phyloP scores from a whole-genome alignment of 2,329 filamentous ascomycete genomes.

The Aspergillus fischeri region DNA sequence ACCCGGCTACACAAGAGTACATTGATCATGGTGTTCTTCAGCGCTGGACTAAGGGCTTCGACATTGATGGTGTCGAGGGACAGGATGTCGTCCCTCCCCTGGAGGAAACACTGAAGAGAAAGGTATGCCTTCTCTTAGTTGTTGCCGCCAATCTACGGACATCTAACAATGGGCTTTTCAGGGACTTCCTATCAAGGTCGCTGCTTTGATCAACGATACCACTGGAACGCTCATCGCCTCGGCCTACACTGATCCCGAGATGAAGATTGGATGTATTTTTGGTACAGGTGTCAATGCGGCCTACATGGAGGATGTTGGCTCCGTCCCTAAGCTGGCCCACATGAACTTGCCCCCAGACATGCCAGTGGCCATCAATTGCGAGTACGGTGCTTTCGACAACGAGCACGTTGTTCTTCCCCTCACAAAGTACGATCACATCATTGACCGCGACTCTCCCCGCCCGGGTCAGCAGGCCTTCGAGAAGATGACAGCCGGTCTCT shows the following conservation, averaged over 20 bases:
- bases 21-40: slow-evolving; percentile 90
- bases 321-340: slow-evolving; percentile 88
- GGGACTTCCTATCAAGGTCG: slow-evolving; percentile 87
- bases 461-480: slow-evolving; percentile 94
- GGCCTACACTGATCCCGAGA: slow-evolving; percentile 87
- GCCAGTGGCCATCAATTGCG: slow-evolving; percentile 94
- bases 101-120: slow-evolving; percentile 68
- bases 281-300: slow-evolving; percentile 97
- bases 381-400: slow-evolving; percentile 96
- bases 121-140: slow-evolving; percentile 45
- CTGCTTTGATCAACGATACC: slow-evolving; percentile 94
- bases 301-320: slow-evolving; percentile 91
- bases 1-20: slow-evolving; percentile 87
- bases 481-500: slow-evolving; percentile 95
- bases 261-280: slow-evolving; percentile 97
- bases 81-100: slow-evolving; percentile 86
- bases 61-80: slow-evolving; percentile 87
- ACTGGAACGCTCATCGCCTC: slow-evolving; percentile 96
- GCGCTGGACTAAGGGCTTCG: slow-evolving; percentile 96
- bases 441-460: slow-evolving; percentile 87
- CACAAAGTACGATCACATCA: slow-evolving; percentile 78
- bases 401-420: slow-evolving; percentile 82
- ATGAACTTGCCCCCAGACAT: slow-evolving; percentile 80
- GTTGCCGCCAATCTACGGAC: slow-evolving; percentile 2
- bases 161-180: slow-evolving; percentile 32